Evolutionary conservation across 2,329 filamentous ascomycete genomes (phyloP), one percentile per base, ranked within the genome.

Genomic region (Diaporthe sp.): DNA sequence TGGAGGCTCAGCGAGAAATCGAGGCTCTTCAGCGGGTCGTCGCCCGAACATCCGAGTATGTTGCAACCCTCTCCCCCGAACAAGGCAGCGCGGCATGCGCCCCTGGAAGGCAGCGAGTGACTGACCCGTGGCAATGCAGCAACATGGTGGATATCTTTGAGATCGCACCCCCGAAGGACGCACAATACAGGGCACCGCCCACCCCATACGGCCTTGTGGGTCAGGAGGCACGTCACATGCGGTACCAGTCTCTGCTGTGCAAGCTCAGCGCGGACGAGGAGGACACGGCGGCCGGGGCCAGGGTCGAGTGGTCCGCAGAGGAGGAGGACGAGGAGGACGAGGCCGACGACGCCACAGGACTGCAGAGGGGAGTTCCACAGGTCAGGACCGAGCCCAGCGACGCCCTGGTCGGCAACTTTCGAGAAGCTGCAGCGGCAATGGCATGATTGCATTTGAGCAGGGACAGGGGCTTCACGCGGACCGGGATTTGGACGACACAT

Each of bases 71-170:
- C 37, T 51, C 34, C 57, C 73, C 65, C 69, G 39, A 61, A 39
- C 39, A 31, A 51, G 39, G 22, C 59, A 65, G 37, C 39, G 15
- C 19, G n/a, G 34, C 65, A 69, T 55, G 49, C n/a, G 46, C 31
- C 31, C 22, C 67, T 53, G 58, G n/a, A 42, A 59, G 25, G 58
- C 67, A 72, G 42, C 19, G 53, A 72, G 42, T 15, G 55, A 58
- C 75, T 76, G 55, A 76, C 61, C 61, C 72, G 55, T 53, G 67
- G 44, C 59, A 25, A 57, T 77, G 68, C 80, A 93, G 91, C 79
- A 92, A 92, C 79, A 90, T 93, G 84, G 91, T 93, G 76, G 91
- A 93, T 80, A 90, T 93, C 62, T 93, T 92, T 83, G 91, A 92
- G 77, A 91, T 92, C 80, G 88, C 89, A 49, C 89, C 90, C 31